Conservation (phyloP, 2,329 filamentous ascomycete genomes). For the Trichoderma sp. region DNA sequence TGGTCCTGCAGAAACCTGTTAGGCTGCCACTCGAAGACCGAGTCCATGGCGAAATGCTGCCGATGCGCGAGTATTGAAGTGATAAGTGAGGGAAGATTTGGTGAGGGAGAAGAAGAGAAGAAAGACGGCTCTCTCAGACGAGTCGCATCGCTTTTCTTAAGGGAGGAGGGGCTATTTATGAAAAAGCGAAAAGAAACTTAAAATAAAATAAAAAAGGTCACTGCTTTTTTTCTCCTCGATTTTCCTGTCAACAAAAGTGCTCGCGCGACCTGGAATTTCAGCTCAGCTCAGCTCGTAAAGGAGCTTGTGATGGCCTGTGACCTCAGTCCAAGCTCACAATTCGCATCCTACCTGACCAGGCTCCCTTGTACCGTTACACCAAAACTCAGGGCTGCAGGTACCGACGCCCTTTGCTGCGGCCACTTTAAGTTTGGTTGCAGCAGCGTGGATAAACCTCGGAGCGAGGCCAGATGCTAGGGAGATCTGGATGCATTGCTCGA, state of each 20-base stretch:
- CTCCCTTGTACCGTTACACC: background rate
- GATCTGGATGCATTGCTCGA: background rate
- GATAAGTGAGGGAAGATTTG: background rate
- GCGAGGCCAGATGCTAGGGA: background rate
- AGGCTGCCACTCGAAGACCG: constrained; percentile 47
- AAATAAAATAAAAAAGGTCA: background rate
- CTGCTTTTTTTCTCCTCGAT: background rate
- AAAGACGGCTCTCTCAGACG: background rate
- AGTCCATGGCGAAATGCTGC: constrained; percentile 32
- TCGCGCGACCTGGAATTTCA: constrained; percentile 25
- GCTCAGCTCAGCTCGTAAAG: constrained; percentile 26
- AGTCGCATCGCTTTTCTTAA: background rate
- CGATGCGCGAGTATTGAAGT: background rate
- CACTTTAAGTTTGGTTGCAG: background rate
- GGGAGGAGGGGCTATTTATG: constrained; percentile 22
- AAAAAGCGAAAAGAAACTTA: background rate
- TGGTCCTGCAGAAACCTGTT: constrained; percentile 44
- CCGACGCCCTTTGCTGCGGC: background rate
- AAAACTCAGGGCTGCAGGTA: constrained; percentile 13
- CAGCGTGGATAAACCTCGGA: background rate
- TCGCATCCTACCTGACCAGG: background rate
- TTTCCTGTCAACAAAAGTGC: background rate
- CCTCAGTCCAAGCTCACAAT: constrained; percentile 22
- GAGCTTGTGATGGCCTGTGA: constrained; percentile 12
- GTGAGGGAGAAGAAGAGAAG: background rate